Conservation (phyloP, 1,284 basidiomycete genomes). For the Sporisorium exsertum region DNA sequence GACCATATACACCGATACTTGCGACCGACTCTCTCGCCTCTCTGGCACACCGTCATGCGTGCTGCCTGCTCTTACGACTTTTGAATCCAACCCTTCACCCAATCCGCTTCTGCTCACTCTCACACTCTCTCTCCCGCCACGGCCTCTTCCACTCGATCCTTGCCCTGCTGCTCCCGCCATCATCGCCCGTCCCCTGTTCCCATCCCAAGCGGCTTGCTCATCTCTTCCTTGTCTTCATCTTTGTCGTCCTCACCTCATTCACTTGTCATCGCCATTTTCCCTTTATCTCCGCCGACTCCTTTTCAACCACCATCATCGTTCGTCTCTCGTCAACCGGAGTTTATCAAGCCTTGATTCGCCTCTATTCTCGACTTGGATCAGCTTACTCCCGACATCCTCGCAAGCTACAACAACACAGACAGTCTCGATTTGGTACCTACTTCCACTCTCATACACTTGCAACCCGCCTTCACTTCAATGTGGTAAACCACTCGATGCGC, state of each 20-base stretch:
- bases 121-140: background rate
- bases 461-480: background rate
- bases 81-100: too few relatives aligned
- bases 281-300: background rate
- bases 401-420: background rate
- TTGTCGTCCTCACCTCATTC: background rate
- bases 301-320: background rate
- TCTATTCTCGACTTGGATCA: background rate
- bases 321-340: background rate
- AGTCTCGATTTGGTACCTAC: background rate
- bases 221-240: background rate
- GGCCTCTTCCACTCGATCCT: background rate
- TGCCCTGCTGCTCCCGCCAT: background rate
- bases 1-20: too few relatives aligned
- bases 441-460: background rate
- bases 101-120: too few relatives aligned
- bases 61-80: too few relatives aligned
- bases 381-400: background rate
- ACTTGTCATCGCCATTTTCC: background rate
- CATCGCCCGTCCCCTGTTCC: background rate
- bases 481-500: conserved; percentile 3
- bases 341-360: background rate
- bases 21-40: too few relatives aligned
- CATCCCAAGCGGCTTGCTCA: background rate
- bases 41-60: too few relatives aligned